Percentiles rank a stretch among this genome's conserved stretches.
phyloP scores from a whole-genome alignment of 495 filamentous ascomycete genomes.

The Acidiella bohemica region DNA sequence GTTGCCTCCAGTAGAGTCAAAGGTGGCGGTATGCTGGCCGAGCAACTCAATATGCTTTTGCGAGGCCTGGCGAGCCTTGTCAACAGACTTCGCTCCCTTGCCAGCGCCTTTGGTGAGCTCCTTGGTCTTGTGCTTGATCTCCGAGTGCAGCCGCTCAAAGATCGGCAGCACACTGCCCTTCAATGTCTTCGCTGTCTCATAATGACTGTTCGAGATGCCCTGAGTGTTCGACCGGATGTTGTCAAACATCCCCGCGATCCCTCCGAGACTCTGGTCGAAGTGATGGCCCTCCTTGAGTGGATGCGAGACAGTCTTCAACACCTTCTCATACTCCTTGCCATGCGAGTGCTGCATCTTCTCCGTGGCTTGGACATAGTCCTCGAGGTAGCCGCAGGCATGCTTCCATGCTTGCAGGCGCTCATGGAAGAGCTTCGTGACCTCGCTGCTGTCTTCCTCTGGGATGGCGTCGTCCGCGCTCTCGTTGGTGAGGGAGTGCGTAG shows the following conservation, averaged over 20 bases:
- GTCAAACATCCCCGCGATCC: conserved; percentile 79
- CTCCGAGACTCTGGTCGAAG: conserved; percentile 75
- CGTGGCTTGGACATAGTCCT: conserved; percentile 71
- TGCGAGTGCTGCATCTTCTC: conserved; percentile 74
- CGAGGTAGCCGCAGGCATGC: conserved; percentile 77
- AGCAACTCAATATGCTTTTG: conserved; percentile 95
- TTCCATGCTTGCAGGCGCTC: conserved; percentile 91
- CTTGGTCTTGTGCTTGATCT: conserved; percentile 91
- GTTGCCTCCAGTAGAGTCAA: conserved; percentile 56
- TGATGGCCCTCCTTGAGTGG: conserved; percentile 79
- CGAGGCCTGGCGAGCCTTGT: conserved; percentile 71
- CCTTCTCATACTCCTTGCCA: conserved; percentile 89
- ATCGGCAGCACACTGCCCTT: conserved; percentile 73
- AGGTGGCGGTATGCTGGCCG: conserved; percentile 63
- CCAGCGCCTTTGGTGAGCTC: conserved; percentile 71
- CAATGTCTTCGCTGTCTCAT: conserved; percentile 76
- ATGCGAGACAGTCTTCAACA: conserved; percentile 80
- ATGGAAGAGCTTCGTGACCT: conserved; percentile 57
- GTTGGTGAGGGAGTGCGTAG: conserved; percentile 18
- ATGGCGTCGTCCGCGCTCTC: conserved; percentile 50
- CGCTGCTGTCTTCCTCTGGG: conserved; percentile 63
- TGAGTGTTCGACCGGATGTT: conserved; percentile 86
- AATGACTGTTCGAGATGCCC: conserved; percentile 72
- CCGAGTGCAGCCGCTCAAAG: conserved; percentile 79
- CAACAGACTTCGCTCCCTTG: conserved; percentile 76